Percentiles rank a stretch among this genome's conserved stretches.
phyloP scores from a whole-genome alignment of 1,284 basidiomycete species.

The Xanthoconium separans region DNA sequence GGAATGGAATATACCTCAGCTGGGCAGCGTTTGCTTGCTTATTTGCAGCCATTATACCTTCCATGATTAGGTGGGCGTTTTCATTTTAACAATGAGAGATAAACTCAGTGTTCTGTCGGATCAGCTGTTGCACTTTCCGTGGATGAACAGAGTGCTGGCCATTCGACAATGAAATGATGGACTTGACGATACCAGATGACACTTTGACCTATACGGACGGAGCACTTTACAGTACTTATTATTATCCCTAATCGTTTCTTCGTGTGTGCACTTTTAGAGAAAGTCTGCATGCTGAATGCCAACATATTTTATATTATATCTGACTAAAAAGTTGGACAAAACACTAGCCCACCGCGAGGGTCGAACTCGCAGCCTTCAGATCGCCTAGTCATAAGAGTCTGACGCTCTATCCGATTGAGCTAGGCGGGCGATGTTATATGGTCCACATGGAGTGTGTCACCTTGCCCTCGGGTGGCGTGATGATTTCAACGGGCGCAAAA shows the following conservation, averaged over 20 bases:
- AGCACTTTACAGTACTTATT: constrained; percentile 23
- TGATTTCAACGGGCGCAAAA: constrained; percentile 24
- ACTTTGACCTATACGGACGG: constrained; percentile 11
- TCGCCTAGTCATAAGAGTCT: constrained; percentile 52
- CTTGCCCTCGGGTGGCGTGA: constrained; percentile 3
- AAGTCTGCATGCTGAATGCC: not conserved
- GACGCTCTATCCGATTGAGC: constrained; percentile 88
- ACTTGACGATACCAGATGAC: constrained; percentile 18
- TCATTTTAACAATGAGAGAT: not conserved
- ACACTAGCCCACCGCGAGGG: constrained; percentile 82
- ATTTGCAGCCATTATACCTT: constrained; percentile 62
- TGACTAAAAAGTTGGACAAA: not conserved
- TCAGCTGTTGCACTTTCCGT: constrained; percentile 68
- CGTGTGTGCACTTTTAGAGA: not conserved
- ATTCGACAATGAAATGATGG: constrained; percentile 19
- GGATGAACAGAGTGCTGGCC: constrained; percentile 45
- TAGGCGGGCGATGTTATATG: constrained; percentile 54
- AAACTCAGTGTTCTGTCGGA: constrained; percentile 11
- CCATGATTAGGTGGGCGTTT: constrained; percentile 60
- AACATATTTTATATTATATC: not conserved
- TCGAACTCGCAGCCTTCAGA: constrained; percentile 92
- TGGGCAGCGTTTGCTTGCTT: constrained; percentile 73
- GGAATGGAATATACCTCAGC: constrained; percentile 58
- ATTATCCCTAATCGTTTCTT: constrained; percentile 14
- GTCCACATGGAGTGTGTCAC: not conserved